phyloP scores from a whole-genome alignment of 2,329 filamentous ascomycete species.

The Zymoseptoria crescenta region DNA sequence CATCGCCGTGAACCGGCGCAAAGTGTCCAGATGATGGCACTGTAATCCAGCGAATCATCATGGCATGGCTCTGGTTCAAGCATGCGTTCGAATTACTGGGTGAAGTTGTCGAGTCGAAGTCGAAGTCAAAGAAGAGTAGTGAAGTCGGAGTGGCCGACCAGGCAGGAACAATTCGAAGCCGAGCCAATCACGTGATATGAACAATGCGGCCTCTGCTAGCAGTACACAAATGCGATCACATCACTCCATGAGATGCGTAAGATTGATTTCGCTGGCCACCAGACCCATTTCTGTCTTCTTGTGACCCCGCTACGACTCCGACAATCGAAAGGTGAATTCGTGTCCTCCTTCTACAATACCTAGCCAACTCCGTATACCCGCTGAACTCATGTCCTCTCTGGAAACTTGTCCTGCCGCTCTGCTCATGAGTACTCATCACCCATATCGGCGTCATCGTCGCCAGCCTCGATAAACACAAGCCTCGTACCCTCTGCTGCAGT shows the following conservation, averaged over 20 bases:
- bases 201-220: background rate
- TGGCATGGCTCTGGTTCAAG: background rate
- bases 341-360: background rate
- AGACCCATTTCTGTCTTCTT: background rate
- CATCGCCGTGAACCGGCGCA: background rate
- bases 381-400: background rate
- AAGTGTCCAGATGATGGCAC: background rate
- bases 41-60: background rate
- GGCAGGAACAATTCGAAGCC: background rate
- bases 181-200: background rate
- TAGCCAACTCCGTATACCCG: slow-evolving; percentile 11
- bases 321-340: background rate
- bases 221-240: background rate
- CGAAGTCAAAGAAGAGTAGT: background rate
- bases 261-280: background rate
- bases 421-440: slow-evolving; percentile 27
- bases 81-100: background rate
- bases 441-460: slow-evolving; percentile 35
- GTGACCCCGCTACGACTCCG: background rate
- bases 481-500: slow-evolving; percentile 47
- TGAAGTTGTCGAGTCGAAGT: background rate
- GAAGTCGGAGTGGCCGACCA: background rate
- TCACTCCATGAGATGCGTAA: background rate
- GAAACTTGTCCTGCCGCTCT: background rate
- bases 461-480: slow-evolving; percentile 48